A percentile compares a stretch with the other conserved stretches of the same genome.
Conservation (phyloP, 1,139 yeast species). For the Hemisphaericaspora lyxosophila region DNA sequence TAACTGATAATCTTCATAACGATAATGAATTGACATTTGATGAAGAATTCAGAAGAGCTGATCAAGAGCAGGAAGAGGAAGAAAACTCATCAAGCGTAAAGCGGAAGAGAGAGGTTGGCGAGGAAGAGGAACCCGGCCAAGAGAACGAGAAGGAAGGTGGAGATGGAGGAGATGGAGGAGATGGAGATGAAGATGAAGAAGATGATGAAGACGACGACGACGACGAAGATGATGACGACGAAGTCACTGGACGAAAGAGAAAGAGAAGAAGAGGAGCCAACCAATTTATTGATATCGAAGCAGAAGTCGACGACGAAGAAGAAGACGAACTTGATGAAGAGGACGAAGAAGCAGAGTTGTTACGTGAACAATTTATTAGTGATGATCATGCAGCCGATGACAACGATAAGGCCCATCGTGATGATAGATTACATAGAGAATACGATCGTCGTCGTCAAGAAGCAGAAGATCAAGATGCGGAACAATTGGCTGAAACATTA, state of each 20-base stretch:
- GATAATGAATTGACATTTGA: constrained; percentile 15
- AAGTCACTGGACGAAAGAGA: constrained; percentile 44
- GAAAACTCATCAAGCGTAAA: background rate
- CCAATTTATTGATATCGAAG: constrained; percentile 96
- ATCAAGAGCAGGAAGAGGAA: constrained; percentile 9
- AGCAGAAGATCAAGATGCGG: constrained; percentile 93
- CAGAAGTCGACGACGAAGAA: constrained; percentile 98
- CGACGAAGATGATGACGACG: constrained; percentile 54
- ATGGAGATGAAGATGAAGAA: constrained; percentile 43
- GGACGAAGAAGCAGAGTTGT: constrained; percentile 82
- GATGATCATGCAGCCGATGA: constrained; percentile 63
- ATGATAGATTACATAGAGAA: constrained; percentile 83
- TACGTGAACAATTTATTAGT: constrained; percentile 78
- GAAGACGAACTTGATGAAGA: constrained; percentile 90
- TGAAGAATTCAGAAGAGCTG: constrained; percentile 16
- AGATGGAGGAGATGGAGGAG: constrained; percentile 13
- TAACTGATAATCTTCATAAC: constrained; percentile 4
- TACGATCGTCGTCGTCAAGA: constrained; percentile 88
- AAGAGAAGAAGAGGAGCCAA: constrained; percentile 73
- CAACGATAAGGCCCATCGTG: constrained; percentile 45
- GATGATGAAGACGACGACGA: constrained; percentile 65
- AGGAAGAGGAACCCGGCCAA: constrained; percentile 8
- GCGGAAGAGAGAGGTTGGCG: constrained; percentile 3
- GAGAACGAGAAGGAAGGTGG: constrained; percentile 7
- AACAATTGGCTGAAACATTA: constrained; percentile 86